A percentile compares a stretch with the other conserved stretches of the same genome.
Evolutionary conservation across 148 eudicot genomes (phyloP).

Genomic region (Agrostemma githago): DNA sequence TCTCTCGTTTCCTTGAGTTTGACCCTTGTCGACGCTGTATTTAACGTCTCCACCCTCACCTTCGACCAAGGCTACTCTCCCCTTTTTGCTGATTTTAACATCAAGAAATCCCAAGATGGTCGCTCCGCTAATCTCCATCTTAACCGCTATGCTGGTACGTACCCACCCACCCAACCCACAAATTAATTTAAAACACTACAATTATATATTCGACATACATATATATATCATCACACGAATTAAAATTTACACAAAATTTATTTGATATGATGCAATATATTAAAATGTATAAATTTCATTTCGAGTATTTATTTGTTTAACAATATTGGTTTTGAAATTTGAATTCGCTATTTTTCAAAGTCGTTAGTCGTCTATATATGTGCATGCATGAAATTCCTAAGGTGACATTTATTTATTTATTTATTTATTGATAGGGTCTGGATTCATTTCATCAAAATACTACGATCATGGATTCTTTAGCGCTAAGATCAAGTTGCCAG

Average conservation of each 20-base stretch:
- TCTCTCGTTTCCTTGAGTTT: constrained; percentile 7
- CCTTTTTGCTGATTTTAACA: constrained; percentile 81
- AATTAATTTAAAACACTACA: neutral
- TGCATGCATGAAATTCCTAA: neutral
- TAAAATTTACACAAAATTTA: no score
- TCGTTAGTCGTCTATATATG: no score
- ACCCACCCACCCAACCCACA: neutral
- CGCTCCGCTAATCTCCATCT: constrained; percentile 62
- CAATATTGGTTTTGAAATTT: neutral
- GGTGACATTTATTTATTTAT: neutral
- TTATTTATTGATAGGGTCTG: constrained; percentile 46
- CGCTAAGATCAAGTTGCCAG: constrained; percentile 69
- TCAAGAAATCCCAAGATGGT: constrained; percentile 52
- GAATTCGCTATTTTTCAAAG: neutral
- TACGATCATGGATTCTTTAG: constrained; percentile 84
- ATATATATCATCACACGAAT: no score
- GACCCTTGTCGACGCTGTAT: constrained; percentile 29
- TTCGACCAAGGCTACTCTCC: constrained; percentile 60
- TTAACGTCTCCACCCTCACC: constrained; percentile 47
- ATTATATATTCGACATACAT: no score
- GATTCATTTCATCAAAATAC: constrained; percentile 76
- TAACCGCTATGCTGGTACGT: constrained; percentile 65
- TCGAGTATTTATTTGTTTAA: no score
- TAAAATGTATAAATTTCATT: no score
- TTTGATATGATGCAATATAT: no score